A percentile compares a stretch with the other conserved stretches of the same genome.
Evolutionary conservation across 305 asterid species (phyloP).

Genomic region (Fraxinus baroniana): DNA sequence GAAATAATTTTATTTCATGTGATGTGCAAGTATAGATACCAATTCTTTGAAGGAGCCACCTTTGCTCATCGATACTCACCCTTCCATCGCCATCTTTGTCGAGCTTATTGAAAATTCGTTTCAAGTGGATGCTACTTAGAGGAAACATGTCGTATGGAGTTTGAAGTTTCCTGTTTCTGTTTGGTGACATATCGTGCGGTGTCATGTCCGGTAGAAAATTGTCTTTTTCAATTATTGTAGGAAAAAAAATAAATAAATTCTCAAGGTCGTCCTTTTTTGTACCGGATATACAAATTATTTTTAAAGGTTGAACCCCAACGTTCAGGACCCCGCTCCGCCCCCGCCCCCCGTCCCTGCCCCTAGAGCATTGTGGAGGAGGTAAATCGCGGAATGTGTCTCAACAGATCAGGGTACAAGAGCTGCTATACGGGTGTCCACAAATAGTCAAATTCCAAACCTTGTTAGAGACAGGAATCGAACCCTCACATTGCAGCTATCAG

Average conservation of each 20-base stretch:
- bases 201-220: neutral
- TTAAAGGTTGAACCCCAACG: too few species aligned
- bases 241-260: neutral
- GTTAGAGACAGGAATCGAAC: too few species aligned
- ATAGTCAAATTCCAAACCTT: too few species aligned
- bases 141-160: neutral
- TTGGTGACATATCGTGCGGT: too few species aligned
- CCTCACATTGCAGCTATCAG: too few species aligned
- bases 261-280: neutral
- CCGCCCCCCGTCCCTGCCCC: too few species aligned
- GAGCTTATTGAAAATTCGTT: constrained; percentile 2
- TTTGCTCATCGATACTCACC: constrained; percentile 5
- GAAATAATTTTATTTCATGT: neutral
- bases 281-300: neutral
- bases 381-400: too few species aligned
- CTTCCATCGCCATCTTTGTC: constrained; percentile 10
- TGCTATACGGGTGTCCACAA: too few species aligned
- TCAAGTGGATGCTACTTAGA: neutral
- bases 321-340: too few species aligned
- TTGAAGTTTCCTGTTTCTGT: too few species aligned
- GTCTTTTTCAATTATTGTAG: neutral
- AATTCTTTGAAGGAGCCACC: neutral
- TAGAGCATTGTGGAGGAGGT: too few species aligned
- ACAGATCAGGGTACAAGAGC: too few species aligned
- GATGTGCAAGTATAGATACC: neutral